A percentile compares a stretch with the other conserved stretches of the same genome.
Evolutionary conservation across 768 basidiomycete species (phyloP).

Genomic region (Amanita jacksonii): DNA sequence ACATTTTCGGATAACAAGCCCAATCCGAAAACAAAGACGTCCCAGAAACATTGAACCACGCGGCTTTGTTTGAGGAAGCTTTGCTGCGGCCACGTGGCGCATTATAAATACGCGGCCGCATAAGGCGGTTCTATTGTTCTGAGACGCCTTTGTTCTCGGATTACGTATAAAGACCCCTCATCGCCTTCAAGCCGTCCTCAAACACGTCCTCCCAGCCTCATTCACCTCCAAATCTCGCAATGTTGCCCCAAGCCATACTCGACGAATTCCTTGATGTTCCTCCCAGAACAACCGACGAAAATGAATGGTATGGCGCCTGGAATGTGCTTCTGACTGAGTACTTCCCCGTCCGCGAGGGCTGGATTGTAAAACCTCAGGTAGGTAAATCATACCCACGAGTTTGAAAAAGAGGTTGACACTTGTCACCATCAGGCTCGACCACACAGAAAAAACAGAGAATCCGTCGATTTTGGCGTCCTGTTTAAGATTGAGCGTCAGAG

Average conservation of each 20-base stretch:
- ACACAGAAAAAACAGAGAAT: neutral
- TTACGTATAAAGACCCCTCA: too few relatives aligned
- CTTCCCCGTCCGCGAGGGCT: constrained; percentile 4
- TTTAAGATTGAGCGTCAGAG: neutral
- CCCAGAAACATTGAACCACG: too few relatives aligned
- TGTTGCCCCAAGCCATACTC: constrained; percentile 3
- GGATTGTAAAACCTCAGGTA: constrained; percentile 7
- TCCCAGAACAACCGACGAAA: constrained; percentile 6
- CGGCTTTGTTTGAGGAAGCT: too few relatives aligned
- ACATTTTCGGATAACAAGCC: too few relatives aligned
- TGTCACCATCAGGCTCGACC: neutral
- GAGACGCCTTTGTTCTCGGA: too few relatives aligned
- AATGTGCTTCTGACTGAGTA: constrained; percentile 5
- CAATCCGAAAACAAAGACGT: too few relatives aligned
- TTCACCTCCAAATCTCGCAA: too few relatives aligned
- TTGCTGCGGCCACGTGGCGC: too few relatives aligned
- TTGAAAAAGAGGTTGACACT: neutral
- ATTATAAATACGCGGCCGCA: too few relatives aligned
- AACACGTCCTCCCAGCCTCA: too few relatives aligned
- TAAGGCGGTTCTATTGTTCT: too few relatives aligned
- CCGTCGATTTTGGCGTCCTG: neutral
- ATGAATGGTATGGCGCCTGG: constrained; percentile 8
- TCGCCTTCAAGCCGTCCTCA: too few relatives aligned
- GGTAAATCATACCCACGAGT: neutral
- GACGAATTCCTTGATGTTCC: constrained; percentile 3